Percentiles rank a stretch among this genome's conserved stretches.
Conservation (phyloP, 2,329 filamentous ascomycete species). For the Fusarium pseudograminearum region DNA sequence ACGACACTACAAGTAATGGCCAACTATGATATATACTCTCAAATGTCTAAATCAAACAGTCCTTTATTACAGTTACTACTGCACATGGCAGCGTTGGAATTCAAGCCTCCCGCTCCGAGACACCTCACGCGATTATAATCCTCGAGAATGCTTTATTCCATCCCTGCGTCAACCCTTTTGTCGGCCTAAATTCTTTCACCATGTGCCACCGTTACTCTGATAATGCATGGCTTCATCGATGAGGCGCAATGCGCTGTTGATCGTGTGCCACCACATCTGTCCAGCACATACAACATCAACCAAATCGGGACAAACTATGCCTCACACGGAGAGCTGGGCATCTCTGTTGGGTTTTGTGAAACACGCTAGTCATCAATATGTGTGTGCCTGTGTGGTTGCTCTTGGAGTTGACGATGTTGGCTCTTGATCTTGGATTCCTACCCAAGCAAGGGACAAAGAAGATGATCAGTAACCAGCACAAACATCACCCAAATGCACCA, state of each 20-base stretch:
- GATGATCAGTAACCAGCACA: background rate
- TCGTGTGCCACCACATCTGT: slow-evolving; percentile 16
- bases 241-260: slow-evolving; percentile 19
- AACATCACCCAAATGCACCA: background rate
- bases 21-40: background rate
- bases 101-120: slow-evolving; percentile 19
- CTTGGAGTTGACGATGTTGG: background rate
- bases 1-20: background rate
- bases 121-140: slow-evolving; percentile 14
- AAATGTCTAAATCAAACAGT: background rate
- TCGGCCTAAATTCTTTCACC: slow-evolving; percentile 4
- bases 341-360: slow-evolving; percentile 8
- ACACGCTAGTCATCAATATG: background rate
- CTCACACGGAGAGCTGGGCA: background rate
- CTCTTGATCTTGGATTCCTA: background rate
- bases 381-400: background rate
- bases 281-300: slow-evolving; percentile 16
- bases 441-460: background rate
- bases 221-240: slow-evolving; percentile 16
- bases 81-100: slow-evolving; percentile 24
- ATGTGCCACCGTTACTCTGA: slow-evolving; percentile 7
- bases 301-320: slow-evolving; percentile 7
- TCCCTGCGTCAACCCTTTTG: slow-evolving; percentile 38
- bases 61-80: background rate
- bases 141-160: slow-evolving; percentile 29